Conservation (phyloP, 2,329 filamentous ascomycete species). For the Beauveria bassiana region DNA sequence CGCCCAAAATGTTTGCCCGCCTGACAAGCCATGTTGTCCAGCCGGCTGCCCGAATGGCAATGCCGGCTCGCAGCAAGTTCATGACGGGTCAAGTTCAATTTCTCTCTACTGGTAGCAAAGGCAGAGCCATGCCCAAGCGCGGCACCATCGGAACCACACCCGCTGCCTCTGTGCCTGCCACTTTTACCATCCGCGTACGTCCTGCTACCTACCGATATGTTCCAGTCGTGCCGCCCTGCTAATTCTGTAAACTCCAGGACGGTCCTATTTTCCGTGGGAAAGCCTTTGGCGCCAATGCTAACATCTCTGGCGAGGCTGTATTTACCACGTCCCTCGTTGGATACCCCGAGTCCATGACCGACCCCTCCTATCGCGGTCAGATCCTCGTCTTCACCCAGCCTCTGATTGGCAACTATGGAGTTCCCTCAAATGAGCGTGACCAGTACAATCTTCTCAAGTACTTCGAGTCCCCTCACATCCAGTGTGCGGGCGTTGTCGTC, state of each 20-base stretch:
- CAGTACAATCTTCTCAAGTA: conserved; percentile 88
- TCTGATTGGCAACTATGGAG: conserved; percentile 96
- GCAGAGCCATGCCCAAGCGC: conserved; percentile 56
- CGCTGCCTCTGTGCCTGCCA: conserved; percentile 56
- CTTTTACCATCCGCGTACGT: conserved; percentile 84
- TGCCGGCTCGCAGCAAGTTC: conserved; percentile 29
- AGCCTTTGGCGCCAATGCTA: conserved; percentile 92
- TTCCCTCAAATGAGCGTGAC: conserved; percentile 79
- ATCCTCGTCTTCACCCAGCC: conserved; percentile 98
- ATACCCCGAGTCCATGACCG: conserved; percentile 91
- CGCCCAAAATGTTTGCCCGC: conserved; percentile 51
- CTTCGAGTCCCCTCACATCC: conserved; percentile 96
- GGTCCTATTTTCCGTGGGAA: conserved; percentile 94
- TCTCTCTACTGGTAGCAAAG: conserved; percentile 49
- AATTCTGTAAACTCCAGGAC: conserved; percentile 46
- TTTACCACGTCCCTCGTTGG: conserved; percentile 97
- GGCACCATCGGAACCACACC: conserved; percentile 54
- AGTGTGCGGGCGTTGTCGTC: conserved; percentile 92
- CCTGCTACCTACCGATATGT: background rate
- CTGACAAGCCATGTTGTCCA: conserved; percentile 45
- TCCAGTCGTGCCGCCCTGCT: conserved; percentile 9
- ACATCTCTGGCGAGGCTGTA: conserved; percentile 95
- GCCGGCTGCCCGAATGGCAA: conserved; percentile 40
- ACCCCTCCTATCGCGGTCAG: conserved; percentile 84
- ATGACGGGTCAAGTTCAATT: conserved; percentile 31